These are phyloP conservation scores for Malus hybrid DNA, from an alignment of 331 rosid genomes.

Conservation along the genomic window DNA sequence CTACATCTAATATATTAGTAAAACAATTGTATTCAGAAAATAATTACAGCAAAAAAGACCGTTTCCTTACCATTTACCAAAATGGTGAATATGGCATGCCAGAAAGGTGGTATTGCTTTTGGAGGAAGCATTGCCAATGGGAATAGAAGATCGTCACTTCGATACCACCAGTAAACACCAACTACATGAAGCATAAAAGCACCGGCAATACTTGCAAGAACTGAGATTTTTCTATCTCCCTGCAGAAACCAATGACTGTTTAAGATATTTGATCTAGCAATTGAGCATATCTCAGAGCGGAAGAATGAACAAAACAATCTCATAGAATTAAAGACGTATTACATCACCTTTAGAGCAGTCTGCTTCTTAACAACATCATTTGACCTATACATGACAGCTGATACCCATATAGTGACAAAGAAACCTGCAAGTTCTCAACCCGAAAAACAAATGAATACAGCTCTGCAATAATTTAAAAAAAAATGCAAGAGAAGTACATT, in stretches of 20 bases:
- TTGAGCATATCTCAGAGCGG: neutral
- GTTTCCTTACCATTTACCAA: constrained; percentile 64
- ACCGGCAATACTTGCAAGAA: constrained; percentile 41
- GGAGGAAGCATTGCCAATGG: constrained; percentile 83
- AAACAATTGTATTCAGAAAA: neutral
- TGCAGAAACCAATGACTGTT: constrained; percentile 29
- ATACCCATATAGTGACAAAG: constrained; percentile 68
- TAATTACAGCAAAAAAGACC: neutral
- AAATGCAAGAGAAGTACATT: constrained; percentile 4
- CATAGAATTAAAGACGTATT: neutral
- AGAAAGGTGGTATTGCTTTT: constrained; percentile 59
- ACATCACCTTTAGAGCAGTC: constrained; percentile 79
- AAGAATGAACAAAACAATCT: neutral
- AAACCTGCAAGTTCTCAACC: constrained; percentile 52
- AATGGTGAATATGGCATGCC: constrained; percentile 80
- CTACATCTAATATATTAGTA: neutral
- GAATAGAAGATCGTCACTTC: constrained; percentile 56
- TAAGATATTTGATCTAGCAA: constrained; percentile 15
- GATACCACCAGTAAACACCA: constrained; percentile 74
- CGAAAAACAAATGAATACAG: constrained; percentile 8
- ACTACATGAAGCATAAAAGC: constrained; percentile 61
- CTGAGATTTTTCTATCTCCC: constrained; percentile 73
- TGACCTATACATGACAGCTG: constrained; percentile 83
- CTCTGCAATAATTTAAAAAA: neutral
- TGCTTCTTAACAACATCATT: constrained; percentile 81